These are phyloP conservation scores for Corniculantispora saksenae DNA, from an alignment of 2,329 filamentous ascomycete genomes.

Conservation along the genomic window DNA sequence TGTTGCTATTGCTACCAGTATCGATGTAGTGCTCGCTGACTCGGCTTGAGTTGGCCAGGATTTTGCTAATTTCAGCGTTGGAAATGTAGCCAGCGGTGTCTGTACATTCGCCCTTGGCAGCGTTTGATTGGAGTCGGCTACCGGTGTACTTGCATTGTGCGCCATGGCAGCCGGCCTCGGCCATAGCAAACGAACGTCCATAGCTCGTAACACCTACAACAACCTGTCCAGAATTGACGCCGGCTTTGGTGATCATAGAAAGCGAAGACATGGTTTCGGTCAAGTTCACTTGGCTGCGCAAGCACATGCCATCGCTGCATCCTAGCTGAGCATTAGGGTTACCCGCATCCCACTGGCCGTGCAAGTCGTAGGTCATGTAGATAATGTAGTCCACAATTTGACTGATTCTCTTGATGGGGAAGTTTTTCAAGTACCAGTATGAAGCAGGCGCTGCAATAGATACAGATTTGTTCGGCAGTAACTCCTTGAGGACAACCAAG, in stretches of 20 bases:
- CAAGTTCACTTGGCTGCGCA: conserved; percentile 38
- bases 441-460: conserved; percentile 30
- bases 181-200: conserved; percentile 33
- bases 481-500: conserved; percentile 26
- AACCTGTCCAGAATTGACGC: conserved; percentile 31
- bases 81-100: conserved; percentile 25
- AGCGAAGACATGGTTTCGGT: conserved; percentile 36
- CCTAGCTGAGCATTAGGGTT: conserved; percentile 28
- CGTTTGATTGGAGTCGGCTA: conserved; percentile 19
- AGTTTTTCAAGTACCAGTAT: conserved; percentile 31
- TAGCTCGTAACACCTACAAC: conserved; percentile 35
- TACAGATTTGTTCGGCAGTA: conserved; percentile 20
- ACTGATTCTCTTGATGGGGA: conserved; percentile 26
- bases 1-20: conserved; percentile 6
- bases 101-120: conserved; percentile 28
- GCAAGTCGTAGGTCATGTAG: conserved; percentile 31
- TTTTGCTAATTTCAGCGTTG: conserved; percentile 28
- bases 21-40: conserved; percentile 1
- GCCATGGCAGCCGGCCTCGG: conserved; percentile 29
- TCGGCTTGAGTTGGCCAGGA: neutral
- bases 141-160: conserved; percentile 1
- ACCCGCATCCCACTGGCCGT: conserved; percentile 26
- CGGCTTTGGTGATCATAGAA: conserved; percentile 40
- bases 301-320: conserved; percentile 33
- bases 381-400: conserved; percentile 30